phyloP scores from a whole-genome alignment of 2,329 filamentous ascomycete species.

The Pseudonectria buxi region DNA sequence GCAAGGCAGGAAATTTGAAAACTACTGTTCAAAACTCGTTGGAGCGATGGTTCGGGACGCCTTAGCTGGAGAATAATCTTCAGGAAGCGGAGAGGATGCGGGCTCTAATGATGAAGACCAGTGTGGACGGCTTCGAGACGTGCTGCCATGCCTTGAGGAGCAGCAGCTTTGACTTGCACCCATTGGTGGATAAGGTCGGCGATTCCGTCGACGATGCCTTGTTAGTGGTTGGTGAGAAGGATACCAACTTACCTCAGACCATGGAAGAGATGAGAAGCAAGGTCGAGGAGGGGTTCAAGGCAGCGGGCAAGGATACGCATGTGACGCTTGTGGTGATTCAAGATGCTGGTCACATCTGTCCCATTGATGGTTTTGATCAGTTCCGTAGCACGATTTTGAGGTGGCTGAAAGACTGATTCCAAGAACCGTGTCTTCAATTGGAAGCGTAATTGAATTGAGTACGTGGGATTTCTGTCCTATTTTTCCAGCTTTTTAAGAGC shows the following conservation, averaged over 20 bases:
- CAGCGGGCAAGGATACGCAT: conserved; percentile 14
- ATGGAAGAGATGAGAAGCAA: conserved; percentile 33
- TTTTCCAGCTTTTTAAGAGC: too few relatives aligned
- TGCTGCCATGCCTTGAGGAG: conserved; percentile 33
- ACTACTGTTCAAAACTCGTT: conserved; percentile 26
- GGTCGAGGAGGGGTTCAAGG: conserved; percentile 27
- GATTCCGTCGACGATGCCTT: conserved; percentile 28
- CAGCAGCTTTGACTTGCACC: conserved; percentile 32
- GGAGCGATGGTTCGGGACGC: conserved; percentile 35
- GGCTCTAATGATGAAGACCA: conserved; percentile 30
- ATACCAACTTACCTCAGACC: conserved; percentile 31
- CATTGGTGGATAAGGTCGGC: conserved; percentile 27
- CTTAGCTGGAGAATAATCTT: conserved; percentile 29
- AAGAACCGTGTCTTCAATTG: too few relatives aligned
- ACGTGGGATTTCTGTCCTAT: too few relatives aligned
- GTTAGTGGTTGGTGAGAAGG: conserved; percentile 35
- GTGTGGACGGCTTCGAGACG: conserved; percentile 34
- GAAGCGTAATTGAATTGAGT: too few relatives aligned
- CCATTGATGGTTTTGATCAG: conserved; percentile 30
- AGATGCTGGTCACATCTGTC: conserved; percentile 32
- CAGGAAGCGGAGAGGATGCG: conserved; percentile 30
- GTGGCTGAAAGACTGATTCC: conserved; percentile 6
- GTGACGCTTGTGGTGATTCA: conserved; percentile 30
- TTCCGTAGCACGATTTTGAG: conserved; percentile 15
- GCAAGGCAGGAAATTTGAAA: conserved; percentile 26